Base-by-base conservation (phyloP, 2,329 filamentous ascomycete genomes). In the Helminthosporium solani region DNA sequence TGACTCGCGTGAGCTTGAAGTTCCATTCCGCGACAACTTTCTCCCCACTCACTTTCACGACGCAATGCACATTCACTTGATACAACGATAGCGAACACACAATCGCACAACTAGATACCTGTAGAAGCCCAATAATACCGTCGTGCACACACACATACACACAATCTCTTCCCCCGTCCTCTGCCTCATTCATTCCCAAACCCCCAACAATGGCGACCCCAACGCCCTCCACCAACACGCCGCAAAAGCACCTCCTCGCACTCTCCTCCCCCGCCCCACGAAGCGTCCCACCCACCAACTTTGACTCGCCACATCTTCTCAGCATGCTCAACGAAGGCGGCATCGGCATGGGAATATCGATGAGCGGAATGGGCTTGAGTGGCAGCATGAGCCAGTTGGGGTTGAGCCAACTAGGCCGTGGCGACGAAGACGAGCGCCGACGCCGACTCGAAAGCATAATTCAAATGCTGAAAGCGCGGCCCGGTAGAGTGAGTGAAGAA, bases 401-500 rank as follows among this genome's bases (percentile, higher is more conserved):
- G 42, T 61, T 63, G 44, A 69, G 64, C 49, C 61, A 65, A 27
- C 62, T 70, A 57, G 67, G 68, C 3, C 65, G 72, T 36, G 71
- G 73, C 41, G 77, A 80, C 52, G 79, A 81, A 46, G 77, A 80
- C 36, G 78, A 81, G 55, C 65, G 75, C 53, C 69, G 71, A 53
- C 68, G 73, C 39, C 74, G 73, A 42, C 83, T 78, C 27, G 84
- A 82, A 35, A 75, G 73, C 44, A 87, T 80, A 11, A 82, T 89
- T 53, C 81, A 82, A 34, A 83, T 74, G 56, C 83, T 91, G 47
- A 84, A 80, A 14, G 80, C 77, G 50, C 85, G 80, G 61, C 87
- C 83, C 52, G 86, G 86, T 3, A 73, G 84, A 33, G 83, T 92
- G 30, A 88, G 86, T 56, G 85, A 88, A 60, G 83, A 86, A 23